A percentile compares a stretch with the other conserved stretches of the same genome.
These are phyloP conservation scores for Auxenochlorella pyrenoidosa DNA, from an alignment of 139 green algal species.

Conservation along the genomic window DNA sequence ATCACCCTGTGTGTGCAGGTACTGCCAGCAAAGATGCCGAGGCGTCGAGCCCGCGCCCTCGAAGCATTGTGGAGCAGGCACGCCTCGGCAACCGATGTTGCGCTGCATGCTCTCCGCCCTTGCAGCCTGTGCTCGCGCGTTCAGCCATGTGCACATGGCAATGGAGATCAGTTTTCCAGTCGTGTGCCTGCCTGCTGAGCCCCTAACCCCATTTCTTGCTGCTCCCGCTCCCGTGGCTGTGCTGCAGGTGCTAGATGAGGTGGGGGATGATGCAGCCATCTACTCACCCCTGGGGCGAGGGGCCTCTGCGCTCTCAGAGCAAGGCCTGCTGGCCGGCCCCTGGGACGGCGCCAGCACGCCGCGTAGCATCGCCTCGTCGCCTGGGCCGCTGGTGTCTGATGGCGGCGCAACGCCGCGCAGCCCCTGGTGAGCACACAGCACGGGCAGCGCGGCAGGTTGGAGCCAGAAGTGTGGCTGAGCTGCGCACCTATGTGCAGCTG, in stretches of 20 bases:
- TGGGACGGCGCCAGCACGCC: conserved; percentile 5
- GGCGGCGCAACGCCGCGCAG: conserved; percentile 2
- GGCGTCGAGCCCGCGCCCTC: background rate
- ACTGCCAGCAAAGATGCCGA: conserved; percentile 10
- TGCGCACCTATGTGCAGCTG: too few species aligned
- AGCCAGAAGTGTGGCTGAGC: too few species aligned
- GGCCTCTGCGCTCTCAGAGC: background rate
- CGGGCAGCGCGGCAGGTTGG: too few species aligned
- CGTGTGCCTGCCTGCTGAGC: too few species aligned
- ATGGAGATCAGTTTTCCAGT: too few species aligned
- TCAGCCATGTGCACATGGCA: background rate
- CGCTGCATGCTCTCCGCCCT: too few species aligned
- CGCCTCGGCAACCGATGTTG: too few species aligned
- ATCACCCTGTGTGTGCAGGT: background rate
- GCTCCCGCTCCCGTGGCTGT: background rate
- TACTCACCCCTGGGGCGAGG: conserved; percentile 29
- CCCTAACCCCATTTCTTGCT: background rate
- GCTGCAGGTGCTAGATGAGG: conserved; percentile 25
- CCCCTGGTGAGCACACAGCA: background rate
- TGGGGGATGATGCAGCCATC: conserved; percentile 21
- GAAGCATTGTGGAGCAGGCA: conserved; percentile 20
- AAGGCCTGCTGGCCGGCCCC: background rate
- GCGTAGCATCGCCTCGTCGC: background rate
- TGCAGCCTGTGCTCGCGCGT: too few species aligned
- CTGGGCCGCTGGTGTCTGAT: conserved; percentile 8